Percentiles rank a stretch among this genome's conserved stretches.
phyloP scores from a whole-genome alignment of 345 rosid genomes.

The Laguncularia racemosa region DNA sequence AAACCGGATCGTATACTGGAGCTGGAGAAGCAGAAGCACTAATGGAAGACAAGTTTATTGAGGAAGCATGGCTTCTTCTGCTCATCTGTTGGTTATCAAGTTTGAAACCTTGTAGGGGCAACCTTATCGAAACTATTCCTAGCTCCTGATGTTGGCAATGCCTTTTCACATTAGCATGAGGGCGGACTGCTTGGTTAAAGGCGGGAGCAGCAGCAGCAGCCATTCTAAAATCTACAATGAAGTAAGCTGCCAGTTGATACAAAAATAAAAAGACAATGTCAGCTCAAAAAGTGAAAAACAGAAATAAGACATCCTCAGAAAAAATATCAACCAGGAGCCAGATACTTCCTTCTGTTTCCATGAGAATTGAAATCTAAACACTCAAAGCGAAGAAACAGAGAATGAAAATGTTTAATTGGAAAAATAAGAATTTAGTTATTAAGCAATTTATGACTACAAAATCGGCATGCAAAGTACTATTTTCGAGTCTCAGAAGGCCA shows the following conservation, averaged over 20 bases:
- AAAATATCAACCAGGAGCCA: background rate
- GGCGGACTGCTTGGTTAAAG: conserved; percentile 40
- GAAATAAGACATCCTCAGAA: background rate
- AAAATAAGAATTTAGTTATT: too few relatives aligned
- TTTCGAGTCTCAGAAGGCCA: too few relatives aligned
- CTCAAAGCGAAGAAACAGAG: too few relatives aligned
- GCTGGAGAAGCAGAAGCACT: conserved; percentile 51
- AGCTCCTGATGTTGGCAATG: conserved; percentile 24
- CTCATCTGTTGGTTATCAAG: conserved; percentile 20
- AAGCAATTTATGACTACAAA: too few relatives aligned
- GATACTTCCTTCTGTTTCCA: too few relatives aligned
- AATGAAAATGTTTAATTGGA: too few relatives aligned
- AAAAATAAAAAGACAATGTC: too few relatives aligned
- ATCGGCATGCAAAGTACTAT: too few relatives aligned
- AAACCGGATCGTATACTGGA: conserved; percentile 47
- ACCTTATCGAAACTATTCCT: conserved; percentile 24
- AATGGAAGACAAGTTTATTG: conserved; percentile 22
- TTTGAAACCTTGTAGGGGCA: conserved; percentile 23
- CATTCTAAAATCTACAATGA: conserved; percentile 45
- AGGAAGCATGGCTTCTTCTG: conserved; percentile 14
- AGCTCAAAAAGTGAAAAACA: background rate
- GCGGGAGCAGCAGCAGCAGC: conserved; percentile 47
- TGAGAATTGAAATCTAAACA: too few relatives aligned
- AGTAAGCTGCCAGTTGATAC: too few relatives aligned
- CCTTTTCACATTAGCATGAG: conserved; percentile 23